Base-by-base conservation (phyloP, 352 stramenopile genomes). In the Phytophthora vignae region DNA sequence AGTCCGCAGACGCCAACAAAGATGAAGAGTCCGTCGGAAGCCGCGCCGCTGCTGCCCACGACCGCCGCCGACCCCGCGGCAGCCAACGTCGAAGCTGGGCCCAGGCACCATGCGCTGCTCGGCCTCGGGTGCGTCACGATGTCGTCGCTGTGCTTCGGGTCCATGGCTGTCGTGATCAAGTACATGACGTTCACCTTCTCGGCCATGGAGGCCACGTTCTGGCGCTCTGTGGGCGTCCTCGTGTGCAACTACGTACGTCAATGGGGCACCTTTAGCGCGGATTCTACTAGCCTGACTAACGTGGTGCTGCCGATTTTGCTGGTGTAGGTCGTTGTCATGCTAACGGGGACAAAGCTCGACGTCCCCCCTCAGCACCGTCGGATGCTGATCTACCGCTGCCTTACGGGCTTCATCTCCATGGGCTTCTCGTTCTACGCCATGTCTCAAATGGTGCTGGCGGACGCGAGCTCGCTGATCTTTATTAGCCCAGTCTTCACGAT, bases 151-250 rank as follows among this genome's bases (percentile, higher is more conserved):
- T 91, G 81, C 67, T 94, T 94, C 66, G 91, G 84, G 57, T 62
- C 90, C 66, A 92, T 94, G 83, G 85, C 84, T 6, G 87, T 80
- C 14, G 77, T 90, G 27, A 73, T 91, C 78, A 94, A 94, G 82
- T 90, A 84, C 76, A 73, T 77, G 50, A 88, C 82, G 27, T 85
- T 70, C 70, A 78, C 69, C 40, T 84, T 92, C 69, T 84, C 84
- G 27, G 85, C 86, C 11, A 90, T 92, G 83, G 86, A 92, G 54
- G 82, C 78, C 40, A 78, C 91, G n/a, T 90, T 92, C 64, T 94
- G 84, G 86, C 81, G 83, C 29, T 90, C 83, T 4, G 19, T 74
- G 2, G 74, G 79, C n/a, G 76, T 84, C 2, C 77, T 87, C 49
- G 11, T 79, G 19, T 76, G 81, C 60, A 93, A 91, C 61, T 87